Percentiles rank a stretch among this genome's conserved stretches.
Evolutionary conservation across 495 filamentous ascomycete species (phyloP).

Genomic region (Hyaloscypha bicolor): DNA sequence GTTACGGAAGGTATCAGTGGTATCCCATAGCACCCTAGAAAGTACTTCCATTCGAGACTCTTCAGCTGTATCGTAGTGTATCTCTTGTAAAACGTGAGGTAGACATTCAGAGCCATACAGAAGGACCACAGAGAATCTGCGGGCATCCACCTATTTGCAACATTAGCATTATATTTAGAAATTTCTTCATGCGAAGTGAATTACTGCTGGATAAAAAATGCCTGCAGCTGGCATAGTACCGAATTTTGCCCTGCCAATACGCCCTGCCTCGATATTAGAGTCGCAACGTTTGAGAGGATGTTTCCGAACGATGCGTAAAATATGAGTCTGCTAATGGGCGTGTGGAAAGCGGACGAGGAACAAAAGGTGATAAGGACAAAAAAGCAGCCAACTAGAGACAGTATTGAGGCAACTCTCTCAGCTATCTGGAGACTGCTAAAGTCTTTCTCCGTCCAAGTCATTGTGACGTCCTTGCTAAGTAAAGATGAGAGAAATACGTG

Average conservation of each 20-base stretch:
- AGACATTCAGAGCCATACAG: slow-evolving; percentile 7
- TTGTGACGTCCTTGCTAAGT: not conserved
- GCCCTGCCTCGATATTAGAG: slow-evolving; percentile 61
- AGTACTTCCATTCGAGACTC: slow-evolving; percentile 7
- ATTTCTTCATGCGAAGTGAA: not conserved
- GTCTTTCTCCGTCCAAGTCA: slow-evolving; percentile 15
- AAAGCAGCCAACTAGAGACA: slow-evolving; percentile 70
- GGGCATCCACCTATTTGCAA: not conserved
- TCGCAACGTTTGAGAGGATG: slow-evolving; percentile 74
- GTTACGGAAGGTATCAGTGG: slow-evolving; percentile 3
- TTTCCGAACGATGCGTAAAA: slow-evolving; percentile 88
- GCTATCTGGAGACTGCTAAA: slow-evolving; percentile 11
- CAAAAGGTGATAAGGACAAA: slow-evolving; percentile 75
- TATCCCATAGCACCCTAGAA: slow-evolving; percentile 1
- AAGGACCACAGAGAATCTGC: slow-evolving; percentile 1
- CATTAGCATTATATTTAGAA: slow-evolving; percentile 3
- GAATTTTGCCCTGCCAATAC: slow-evolving; percentile 16
- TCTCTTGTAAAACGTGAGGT: slow-evolving; percentile 2
- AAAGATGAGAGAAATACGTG: no score
- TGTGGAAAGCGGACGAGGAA: slow-evolving; percentile 61
- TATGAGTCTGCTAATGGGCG: slow-evolving; percentile 81
- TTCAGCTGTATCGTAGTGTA: slow-evolving; percentile 8
- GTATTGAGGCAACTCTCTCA: slow-evolving; percentile 67
- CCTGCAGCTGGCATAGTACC: slow-evolving; percentile 16
- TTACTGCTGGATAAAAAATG: slow-evolving; percentile 23